A percentile compares a stretch with the other conserved stretches of the same genome.
Evolutionary conservation across 2,329 filamentous ascomycete species (phyloP).

Genomic region (Fusarium multiceps): DNA sequence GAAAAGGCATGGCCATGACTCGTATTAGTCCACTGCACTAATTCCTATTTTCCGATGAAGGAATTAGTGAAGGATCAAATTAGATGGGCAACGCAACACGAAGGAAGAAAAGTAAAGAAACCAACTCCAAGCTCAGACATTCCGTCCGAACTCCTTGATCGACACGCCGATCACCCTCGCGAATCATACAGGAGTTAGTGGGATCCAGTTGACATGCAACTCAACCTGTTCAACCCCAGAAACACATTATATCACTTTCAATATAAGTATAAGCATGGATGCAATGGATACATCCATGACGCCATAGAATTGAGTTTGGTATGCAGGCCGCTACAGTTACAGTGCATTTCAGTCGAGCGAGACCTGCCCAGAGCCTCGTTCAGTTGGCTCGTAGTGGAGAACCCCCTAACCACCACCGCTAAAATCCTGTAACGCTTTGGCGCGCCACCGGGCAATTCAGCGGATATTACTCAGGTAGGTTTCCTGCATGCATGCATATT

Average conservation of each 20-base stretch:
- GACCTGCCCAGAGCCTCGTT: not conserved
- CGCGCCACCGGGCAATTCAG: not conserved
- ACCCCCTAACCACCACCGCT: not conserved
- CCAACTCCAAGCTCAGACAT: not conserved
- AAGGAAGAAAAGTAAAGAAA: not conserved
- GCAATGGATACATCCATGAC: not conserved
- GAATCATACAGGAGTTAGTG: not conserved
- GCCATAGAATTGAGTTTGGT: not conserved
- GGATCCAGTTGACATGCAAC: slow-evolving; percentile 1
- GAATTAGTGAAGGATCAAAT: not conserved
- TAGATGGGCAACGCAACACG: not conserved
- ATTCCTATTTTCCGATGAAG: not conserved
- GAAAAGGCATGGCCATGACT: not conserved
- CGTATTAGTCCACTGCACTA: not conserved
- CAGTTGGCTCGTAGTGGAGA: not conserved
- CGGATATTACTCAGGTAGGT: not conserved
- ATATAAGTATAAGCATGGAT: not conserved
- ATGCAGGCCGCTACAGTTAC: not conserved
- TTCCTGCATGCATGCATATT: not conserved
- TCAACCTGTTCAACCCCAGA: not conserved
- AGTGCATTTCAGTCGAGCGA: not conserved
- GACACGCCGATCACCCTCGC: slow-evolving; percentile 1
- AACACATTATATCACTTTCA: not conserved
- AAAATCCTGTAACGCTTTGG: not conserved
- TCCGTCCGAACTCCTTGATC: not conserved